Base-by-base conservation (phyloP, 306 rosid species). In the Dicorynia guianensis region DNA sequence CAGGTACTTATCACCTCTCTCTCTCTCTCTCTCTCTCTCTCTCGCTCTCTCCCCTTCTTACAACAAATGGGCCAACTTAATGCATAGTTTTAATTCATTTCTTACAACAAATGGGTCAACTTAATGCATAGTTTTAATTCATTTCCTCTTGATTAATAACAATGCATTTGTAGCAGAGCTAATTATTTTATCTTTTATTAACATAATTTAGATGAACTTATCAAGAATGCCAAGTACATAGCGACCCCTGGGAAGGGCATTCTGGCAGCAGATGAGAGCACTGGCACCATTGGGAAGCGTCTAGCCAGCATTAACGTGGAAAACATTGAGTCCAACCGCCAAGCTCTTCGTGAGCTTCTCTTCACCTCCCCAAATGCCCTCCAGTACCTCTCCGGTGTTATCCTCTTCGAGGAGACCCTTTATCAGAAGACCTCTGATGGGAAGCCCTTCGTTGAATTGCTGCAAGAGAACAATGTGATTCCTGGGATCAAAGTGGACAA, bases 401-500 rank as follows among this genome's bases (percentile, higher is more conserved):
- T 91, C 58, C 93, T 91, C 76, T 93, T 91, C 40, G 98, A 93
- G 81, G 98, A 93, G 79, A 93, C 97, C 6, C 92, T 93, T 19
- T 91, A 93, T 84, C 98, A 93, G 52, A 91, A 76, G 0, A 72
- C 88, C 75, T 60, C 84, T 6, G 91, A 88, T 7, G 96, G 98
- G 8, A 93, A 89, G 70, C 96, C 97, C 64, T 93, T 93, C 19
- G 97, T 93, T 40, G 83, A 89, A 25, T 73, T 91, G 39, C 97
- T 93, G 58, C 73, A 82, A 67, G 91, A 88, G 39, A 89, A 88
- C 83, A 80, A 83, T 50, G 98, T 93, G 63, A 76, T 93, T 67
- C 97, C 98, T 6, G 97, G 98, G 9, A 93, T 93, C 87, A 93
- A 93, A 78, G 98, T 93, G n/a, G 98, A 93, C 89, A 93, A 89